Conservation (phyloP, 73 alveolate genomes). For the Paramecium bursaria region DNA sequence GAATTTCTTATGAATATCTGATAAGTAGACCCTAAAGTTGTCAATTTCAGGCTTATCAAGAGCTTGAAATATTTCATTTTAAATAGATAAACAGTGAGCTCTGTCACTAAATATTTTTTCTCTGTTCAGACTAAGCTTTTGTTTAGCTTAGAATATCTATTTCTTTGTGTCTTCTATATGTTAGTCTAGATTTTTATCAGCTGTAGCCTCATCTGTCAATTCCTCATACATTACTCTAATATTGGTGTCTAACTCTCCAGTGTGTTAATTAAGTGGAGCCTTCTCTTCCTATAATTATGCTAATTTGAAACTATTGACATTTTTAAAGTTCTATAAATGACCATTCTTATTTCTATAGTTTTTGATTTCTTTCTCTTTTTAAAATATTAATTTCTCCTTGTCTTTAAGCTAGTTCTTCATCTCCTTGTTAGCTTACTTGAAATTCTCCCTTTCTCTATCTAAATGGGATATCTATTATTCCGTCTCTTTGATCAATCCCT, state of each 20-base stretch:
- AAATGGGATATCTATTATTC: slow-evolving; percentile 16
- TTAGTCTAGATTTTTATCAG: slow-evolving; percentile 53
- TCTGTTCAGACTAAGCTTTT: not conserved
- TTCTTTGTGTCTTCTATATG: slow-evolving; percentile 17
- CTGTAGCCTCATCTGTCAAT: slow-evolving; percentile 65
- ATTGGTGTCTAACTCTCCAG: slow-evolving; percentile 62
- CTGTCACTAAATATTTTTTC: slow-evolving; percentile 17
- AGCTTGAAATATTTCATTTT: not conserved
- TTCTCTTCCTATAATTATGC: slow-evolving; percentile 57
- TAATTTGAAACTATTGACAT: slow-evolving; percentile 49
- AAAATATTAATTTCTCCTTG: slow-evolving; percentile 48
- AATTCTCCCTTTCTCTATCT: slow-evolving; percentile 62
- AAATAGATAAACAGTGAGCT: slow-evolving; percentile 18
- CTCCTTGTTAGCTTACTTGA: slow-evolving; percentile 22
- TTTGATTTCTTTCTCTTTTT: slow-evolving; percentile 66
- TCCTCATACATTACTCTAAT: slow-evolving; percentile 67
- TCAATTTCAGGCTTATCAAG: slow-evolving; percentile 14
- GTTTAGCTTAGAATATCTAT: slow-evolving; percentile 3
- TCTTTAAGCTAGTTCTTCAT: slow-evolving; percentile 48
- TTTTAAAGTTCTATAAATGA: slow-evolving; percentile 64
- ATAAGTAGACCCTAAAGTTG: not conserved
- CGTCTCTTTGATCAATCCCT: slow-evolving; percentile 54
- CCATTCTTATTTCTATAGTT: slow-evolving; percentile 64
- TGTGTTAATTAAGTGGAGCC: slow-evolving; percentile 45
- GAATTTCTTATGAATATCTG: slow-evolving; percentile 3